These are phyloP conservation scores for Pseudogymnoascus destructans DNA, from an alignment of 2,329 filamentous ascomycete genomes.

Conservation along the genomic window DNA sequence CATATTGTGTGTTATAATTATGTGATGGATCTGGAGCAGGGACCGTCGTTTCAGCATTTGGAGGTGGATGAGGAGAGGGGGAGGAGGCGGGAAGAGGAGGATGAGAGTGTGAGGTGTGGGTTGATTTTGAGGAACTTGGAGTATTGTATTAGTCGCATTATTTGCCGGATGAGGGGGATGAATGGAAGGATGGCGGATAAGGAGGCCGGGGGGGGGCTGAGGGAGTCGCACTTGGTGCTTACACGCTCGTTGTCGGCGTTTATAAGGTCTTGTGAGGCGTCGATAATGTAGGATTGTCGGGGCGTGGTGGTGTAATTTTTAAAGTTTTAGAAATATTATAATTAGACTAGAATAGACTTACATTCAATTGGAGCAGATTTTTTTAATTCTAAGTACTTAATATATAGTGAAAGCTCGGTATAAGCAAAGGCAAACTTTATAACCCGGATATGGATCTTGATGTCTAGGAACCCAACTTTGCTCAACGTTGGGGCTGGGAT, in stretches of 20 bases:
- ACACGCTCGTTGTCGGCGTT: background rate
- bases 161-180: background rate
- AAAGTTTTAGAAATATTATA: background rate
- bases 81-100: slow-evolving; percentile 1
- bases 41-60: background rate
- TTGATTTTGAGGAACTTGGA: slow-evolving; percentile 9
- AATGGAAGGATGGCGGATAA: background rate
- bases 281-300: background rate
- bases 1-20: slow-evolving; percentile 21
- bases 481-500: background rate
- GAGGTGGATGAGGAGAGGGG: background rate
- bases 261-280: background rate
- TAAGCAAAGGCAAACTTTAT: background rate
- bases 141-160: background rate
- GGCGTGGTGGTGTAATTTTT: background rate
- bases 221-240: background rate
- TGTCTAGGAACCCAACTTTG: background rate
- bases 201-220: background rate
- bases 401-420: background rate
- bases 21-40: slow-evolving; percentile 12
- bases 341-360: background rate
- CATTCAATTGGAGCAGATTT: background rate
- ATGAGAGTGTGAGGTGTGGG: background rate
- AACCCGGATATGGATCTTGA: background rate
- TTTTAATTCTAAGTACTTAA: background rate